Evolutionary conservation across 176 grass and related monocot species (phyloP).

Genomic region (Triticum turgidum): DNA sequence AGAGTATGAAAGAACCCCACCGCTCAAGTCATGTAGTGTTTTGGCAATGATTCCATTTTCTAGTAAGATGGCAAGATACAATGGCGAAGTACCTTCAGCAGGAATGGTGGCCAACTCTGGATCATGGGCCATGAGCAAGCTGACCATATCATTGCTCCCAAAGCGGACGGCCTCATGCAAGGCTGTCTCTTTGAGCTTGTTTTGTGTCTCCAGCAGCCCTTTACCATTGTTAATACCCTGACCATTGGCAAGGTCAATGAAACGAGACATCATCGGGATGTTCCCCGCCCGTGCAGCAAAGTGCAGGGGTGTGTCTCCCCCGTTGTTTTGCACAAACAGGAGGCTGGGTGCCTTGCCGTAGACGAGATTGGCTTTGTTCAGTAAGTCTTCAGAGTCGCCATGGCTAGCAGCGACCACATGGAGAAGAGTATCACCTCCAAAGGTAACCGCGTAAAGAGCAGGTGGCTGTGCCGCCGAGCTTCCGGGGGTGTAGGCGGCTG

Average conservation of each 20-base stretch:
- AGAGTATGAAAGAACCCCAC: background rate
- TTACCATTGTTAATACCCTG: background rate
- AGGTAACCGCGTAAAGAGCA: background rate
- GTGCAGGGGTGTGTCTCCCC: background rate
- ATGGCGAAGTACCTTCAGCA: background rate
- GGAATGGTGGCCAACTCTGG: background rate
- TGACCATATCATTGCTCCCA: background rate
- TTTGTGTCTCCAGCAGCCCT: background rate
- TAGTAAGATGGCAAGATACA: background rate
- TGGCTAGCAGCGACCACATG: background rate
- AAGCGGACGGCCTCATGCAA: background rate
- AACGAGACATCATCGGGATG: accelerated
- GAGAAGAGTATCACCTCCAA: background rate
- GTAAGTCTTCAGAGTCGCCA: background rate
- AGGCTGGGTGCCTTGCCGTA: accelerated
- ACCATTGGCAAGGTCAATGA: background rate
- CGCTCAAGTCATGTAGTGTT: background rate
- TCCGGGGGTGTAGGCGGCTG: background rate
- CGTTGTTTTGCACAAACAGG: background rate
- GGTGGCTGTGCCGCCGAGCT: background rate
- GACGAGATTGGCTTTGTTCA: accelerated
- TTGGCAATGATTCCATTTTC: too few species aligned
- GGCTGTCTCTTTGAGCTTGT: background rate
- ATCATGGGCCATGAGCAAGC: background rate
- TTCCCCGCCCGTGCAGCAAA: background rate